Evolutionary conservation across 2,329 filamentous ascomycete species (phyloP), one percentile per base, ranked within the genome.

Genomic region (Phyllosticta citriasiana): DNA sequence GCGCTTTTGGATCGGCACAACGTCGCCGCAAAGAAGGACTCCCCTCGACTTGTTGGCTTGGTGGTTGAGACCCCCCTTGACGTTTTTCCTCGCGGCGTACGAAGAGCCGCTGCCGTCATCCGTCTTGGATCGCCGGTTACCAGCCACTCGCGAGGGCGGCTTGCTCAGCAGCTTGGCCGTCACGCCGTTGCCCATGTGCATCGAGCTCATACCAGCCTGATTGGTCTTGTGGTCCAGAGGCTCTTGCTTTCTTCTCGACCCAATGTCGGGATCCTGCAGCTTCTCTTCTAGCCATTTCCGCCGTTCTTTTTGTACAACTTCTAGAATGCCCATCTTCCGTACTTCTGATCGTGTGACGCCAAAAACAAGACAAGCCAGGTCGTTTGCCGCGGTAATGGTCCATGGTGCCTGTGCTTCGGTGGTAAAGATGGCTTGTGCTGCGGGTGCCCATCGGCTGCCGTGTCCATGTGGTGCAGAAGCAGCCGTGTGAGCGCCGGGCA

Each of bases 301-400:
- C 62, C 91, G 83, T 73, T 97, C 93, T 72, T 92, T 86, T 73
- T 93, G 89, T 19, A 99, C 91, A 30, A 99, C 91, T 71, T 97
- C 92, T 62, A 99, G 76, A 61, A 99, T 97, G 55, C 94, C 93
- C 79, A 97, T 86, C 71, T 91, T 97, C 60, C 91, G 86, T 25
- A 99, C 89, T 74, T 99, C 94, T 4, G 90, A 89, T 70, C 91
- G 90, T n/a, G 92, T 96, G 9, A 99, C 91, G n/a, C 94, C 94
- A 76, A 97, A 99, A n/a, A 97, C 88, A 53, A 99, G 80, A 74
- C 94, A 99, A 19, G 94, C 94, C 56, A 99, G 80, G 72, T 99
- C 94, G 71, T 99, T 99, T 57, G 94, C 94, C 2, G 94, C 90
- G 59, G 97, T 83, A 63, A 99, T 97, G 0, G 93, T 99, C 89